phyloP scores from a whole-genome alignment of 345 rosid species.

The Dovyalis caffra region DNA sequence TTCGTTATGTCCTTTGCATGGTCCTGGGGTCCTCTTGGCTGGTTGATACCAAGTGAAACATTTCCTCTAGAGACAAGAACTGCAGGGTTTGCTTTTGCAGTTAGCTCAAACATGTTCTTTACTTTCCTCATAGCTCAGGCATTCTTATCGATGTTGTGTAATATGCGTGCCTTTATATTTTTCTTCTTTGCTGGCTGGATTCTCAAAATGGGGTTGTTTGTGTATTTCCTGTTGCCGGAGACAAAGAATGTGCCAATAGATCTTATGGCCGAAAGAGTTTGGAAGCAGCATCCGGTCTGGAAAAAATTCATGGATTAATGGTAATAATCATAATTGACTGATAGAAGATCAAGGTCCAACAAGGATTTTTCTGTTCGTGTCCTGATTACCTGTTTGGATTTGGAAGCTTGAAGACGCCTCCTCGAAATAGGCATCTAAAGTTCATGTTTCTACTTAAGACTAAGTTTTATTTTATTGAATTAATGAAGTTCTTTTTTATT shows the following conservation, averaged over 20 bases:
- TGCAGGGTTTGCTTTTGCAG: slow-evolving; percentile 15
- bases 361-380: not conserved
- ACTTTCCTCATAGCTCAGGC: slow-evolving; percentile 23
- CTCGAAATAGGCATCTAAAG: not conserved
- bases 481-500: not conserved
- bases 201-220: slow-evolving; percentile 12
- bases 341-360: not conserved
- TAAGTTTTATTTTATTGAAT: not conserved
- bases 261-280: slow-evolving; percentile 20
- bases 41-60: slow-evolving; percentile 24
- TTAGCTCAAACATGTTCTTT: slow-evolving; percentile 20
- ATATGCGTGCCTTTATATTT: slow-evolving; percentile 18
- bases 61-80: slow-evolving; percentile 16
- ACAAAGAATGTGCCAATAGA: slow-evolving; percentile 21
- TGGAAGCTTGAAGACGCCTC: not conserved
- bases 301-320: slow-evolving; percentile 14
- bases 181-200: slow-evolving; percentile 26
- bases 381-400: not conserved
- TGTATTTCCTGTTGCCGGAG: slow-evolving; percentile 11
- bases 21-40: slow-evolving; percentile 24
- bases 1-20: slow-evolving; percentile 25
- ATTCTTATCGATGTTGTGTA: slow-evolving; percentile 26
- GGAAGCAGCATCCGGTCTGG: slow-evolving; percentile 27
- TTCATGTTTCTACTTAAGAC: not conserved
- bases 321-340: not conserved